A percentile compares a stretch with the other conserved stretches of the same genome.
phyloP scores from a whole-genome alignment of 768 basidiomycete genomes.

The Ephemerocybe angulata region DNA sequence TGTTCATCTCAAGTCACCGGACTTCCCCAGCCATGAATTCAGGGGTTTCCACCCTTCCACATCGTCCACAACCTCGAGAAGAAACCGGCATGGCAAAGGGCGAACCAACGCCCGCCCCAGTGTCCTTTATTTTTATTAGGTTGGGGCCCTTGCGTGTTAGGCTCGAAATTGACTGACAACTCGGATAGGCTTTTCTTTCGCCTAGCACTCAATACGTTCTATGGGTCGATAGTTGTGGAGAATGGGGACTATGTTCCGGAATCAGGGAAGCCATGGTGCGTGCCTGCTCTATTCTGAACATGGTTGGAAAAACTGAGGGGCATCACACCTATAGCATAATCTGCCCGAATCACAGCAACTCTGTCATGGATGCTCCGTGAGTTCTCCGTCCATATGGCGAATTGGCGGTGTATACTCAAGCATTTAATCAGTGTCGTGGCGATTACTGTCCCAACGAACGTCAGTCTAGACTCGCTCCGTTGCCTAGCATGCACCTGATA shows the following conservation, averaged over 20 bases:
- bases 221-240: slow-evolving; percentile 84
- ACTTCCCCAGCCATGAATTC: too few relatives aligned
- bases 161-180: neutral
- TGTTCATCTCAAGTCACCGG: neutral
- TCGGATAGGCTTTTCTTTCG: slow-evolving; percentile 61
- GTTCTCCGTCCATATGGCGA: slow-evolving; percentile 19
- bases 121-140: slow-evolving; percentile 64
- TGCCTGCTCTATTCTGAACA: neutral
- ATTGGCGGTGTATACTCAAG: neutral
- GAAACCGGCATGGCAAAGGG: slow-evolving; percentile 27
- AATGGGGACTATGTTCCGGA: slow-evolving; percentile 66
- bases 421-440: slow-evolving; percentile 54
- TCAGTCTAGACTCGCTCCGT: too few relatives aligned
- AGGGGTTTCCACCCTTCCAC: too few relatives aligned
- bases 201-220: slow-evolving; percentile 88
- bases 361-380: slow-evolving; percentile 82
- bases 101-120: slow-evolving; percentile 30
- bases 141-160: slow-evolving; percentile 20
- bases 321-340: slow-evolving; percentile 72
- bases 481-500: neutral
- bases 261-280: slow-evolving; percentile 72
- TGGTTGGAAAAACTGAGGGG: too few relatives aligned
- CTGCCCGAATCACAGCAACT: slow-evolving; percentile 84
- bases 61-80: too few relatives aligned
- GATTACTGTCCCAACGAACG: slow-evolving; percentile 35